A percentile compares a stretch with the other conserved stretches of the same genome.
phyloP scores from a whole-genome alignment of 129 eudicot genomes.

The Heracleum sosnowskyi region DNA sequence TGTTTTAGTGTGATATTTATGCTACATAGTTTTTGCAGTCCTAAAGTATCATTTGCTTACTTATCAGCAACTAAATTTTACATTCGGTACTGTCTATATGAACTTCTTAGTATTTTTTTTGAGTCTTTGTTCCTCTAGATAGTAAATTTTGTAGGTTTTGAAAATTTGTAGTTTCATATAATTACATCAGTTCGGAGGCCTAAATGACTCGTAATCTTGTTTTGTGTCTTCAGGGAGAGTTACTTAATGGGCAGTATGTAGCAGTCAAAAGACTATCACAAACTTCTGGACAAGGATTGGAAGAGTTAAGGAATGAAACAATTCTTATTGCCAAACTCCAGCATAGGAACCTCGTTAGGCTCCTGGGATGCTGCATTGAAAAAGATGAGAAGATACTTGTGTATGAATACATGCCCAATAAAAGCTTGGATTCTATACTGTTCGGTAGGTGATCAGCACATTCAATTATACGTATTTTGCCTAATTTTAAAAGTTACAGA shows the following conservation, averaged over 20 bases:
- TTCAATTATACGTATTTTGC: background rate
- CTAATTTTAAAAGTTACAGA: background rate
- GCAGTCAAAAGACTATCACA: constrained; percentile 14
- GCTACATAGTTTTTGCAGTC: background rate
- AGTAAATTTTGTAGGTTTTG: background rate
- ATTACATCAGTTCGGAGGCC: background rate
- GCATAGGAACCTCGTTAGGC: constrained; percentile 9
- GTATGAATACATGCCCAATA: constrained; percentile 4
- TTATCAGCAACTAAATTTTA: background rate
- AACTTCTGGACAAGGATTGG: constrained; percentile 12
- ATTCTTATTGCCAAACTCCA: constrained; percentile 5
- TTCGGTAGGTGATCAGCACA: background rate
- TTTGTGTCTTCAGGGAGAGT: background rate
- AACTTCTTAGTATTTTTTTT: background rate
- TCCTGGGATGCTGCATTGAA: constrained; percentile 14
- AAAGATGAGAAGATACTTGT: constrained; percentile 8
- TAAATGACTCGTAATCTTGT: background rate
- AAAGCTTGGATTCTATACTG: constrained; percentile 6
- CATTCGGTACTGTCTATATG: no score
- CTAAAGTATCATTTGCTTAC: background rate
- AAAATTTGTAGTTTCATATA: background rate
- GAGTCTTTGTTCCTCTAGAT: background rate
- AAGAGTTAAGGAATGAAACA: constrained; percentile 12
- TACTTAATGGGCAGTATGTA: constrained; percentile 10
- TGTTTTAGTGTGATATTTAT: no score